These are phyloP conservation scores for Malassezia yamatoensis DNA, from an alignment of 1,284 basidiomycete genomes.

Conservation along the genomic window DNA sequence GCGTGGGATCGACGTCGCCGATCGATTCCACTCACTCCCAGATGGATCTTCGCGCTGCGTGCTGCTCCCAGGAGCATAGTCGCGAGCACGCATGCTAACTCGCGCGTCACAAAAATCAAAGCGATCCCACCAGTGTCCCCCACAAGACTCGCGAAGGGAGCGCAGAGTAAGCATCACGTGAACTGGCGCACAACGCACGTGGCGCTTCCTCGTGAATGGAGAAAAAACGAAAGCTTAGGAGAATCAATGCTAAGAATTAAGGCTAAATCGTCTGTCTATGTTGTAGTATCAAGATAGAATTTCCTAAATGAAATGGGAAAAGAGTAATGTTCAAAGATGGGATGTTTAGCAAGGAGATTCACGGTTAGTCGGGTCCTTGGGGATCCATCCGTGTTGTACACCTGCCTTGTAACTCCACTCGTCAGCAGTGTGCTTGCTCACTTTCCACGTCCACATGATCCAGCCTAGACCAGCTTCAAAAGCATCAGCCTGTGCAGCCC, in stretches of 20 bases:
- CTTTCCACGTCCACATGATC: slow-evolving; percentile 78
- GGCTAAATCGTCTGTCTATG: neutral
- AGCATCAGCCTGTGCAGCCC: slow-evolving; percentile 62
- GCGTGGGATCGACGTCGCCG: neutral
- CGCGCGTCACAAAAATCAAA: too few relatives aligned
- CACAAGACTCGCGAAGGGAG: neutral
- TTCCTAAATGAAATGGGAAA: neutral
- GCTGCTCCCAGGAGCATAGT: neutral
- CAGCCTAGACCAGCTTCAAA: slow-evolving; percentile 56
- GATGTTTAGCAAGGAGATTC: slow-evolving; percentile 1
- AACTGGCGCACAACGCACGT: neutral
- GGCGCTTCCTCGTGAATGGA: neutral
- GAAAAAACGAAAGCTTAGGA: neutral
- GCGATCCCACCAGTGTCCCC: neutral
- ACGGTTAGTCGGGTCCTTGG: slow-evolving; percentile 22
- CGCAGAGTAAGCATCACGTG: slow-evolving; percentile 2
- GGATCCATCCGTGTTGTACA: slow-evolving; percentile 41
- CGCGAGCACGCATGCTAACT: too few relatives aligned
- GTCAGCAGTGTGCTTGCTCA: slow-evolving; percentile 41
- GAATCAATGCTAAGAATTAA: neutral
- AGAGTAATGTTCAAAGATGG: neutral
- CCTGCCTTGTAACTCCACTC: slow-evolving; percentile 47
- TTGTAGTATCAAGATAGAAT: too few relatives aligned
- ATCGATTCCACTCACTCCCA: neutral
- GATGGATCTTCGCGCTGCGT: neutral